A percentile compares a stretch with the other conserved stretches of the same genome.
phyloP scores from a whole-genome alignment of 1,139 yeast species.

The Sugiyamaella sp. region DNA sequence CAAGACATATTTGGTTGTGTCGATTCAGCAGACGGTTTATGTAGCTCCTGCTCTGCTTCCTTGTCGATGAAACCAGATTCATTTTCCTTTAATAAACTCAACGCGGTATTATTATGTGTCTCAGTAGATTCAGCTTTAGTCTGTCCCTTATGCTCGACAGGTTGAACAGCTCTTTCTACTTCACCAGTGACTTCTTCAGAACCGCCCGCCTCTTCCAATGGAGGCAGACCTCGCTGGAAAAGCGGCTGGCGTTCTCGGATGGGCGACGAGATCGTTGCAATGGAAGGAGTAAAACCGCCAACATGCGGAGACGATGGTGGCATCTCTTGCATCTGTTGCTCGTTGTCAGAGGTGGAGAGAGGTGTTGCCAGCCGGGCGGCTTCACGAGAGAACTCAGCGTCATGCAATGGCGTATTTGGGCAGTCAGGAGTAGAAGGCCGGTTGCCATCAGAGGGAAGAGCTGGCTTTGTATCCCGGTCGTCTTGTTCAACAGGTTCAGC shows the following conservation, averaged over 20 bases:
- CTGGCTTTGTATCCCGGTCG: no score
- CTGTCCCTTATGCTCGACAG: no score
- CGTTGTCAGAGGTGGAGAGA: constrained; percentile 2
- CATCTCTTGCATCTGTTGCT: background rate
- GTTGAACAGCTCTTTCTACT: no score
- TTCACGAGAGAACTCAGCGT: constrained; percentile 2
- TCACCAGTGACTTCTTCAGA: no score
- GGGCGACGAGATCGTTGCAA: background rate
- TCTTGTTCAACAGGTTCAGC: background rate
- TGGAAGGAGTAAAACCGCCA: constrained; percentile 13
- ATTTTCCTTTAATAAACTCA: no score
- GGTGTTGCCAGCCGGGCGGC: constrained; percentile 15
- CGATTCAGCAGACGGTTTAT: no score
- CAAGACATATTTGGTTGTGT: no score
- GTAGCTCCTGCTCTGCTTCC: no score
- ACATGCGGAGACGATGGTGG: constrained; percentile 6
- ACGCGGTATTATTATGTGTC: no score
- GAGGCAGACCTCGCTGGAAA: background rate
- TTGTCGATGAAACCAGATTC: no score
- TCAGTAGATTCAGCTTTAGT: no score
- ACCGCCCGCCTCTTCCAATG: background rate
- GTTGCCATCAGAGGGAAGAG: no score
- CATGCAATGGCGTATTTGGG: constrained; percentile 9
- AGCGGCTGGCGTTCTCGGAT: background rate
- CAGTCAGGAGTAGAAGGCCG: constrained; percentile 16